phyloP scores from a whole-genome alignment of 257 asterid species.

The Nicotiana benthamiana region DNA sequence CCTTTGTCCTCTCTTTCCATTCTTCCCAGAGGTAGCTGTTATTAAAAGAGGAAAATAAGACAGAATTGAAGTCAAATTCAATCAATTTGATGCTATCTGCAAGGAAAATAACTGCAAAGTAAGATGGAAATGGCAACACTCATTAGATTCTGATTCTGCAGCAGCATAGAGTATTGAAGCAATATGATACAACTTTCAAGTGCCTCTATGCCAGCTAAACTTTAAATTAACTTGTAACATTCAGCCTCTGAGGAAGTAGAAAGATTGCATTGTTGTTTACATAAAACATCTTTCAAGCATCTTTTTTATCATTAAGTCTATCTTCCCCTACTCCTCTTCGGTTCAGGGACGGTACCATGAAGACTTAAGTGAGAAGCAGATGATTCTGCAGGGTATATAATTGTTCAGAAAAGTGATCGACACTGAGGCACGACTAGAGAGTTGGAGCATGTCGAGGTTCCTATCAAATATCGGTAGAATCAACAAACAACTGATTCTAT shows the following conservation, averaged over 20 bases:
- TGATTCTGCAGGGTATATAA: not conserved
- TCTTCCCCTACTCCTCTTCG: not conserved
- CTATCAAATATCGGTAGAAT: not conserved
- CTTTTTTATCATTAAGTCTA: not conserved
- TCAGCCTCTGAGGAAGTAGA: not conserved
- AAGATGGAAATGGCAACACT: not conserved
- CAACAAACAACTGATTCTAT: not conserved
- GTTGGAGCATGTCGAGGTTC: not conserved
- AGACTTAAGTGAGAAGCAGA: not conserved
- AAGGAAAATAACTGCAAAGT: not conserved
- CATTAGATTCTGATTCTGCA: not conserved
- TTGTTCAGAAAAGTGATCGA: not conserved
- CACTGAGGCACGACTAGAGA: not conserved
- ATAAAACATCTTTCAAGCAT: not conserved
- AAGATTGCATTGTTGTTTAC: not conserved
- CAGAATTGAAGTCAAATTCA: not conserved
- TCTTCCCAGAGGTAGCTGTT: slow-evolving; percentile 91
- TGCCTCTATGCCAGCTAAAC: not conserved
- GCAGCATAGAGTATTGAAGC: not conserved
- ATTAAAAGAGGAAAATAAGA: slow-evolving; percentile 7
- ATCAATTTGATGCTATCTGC: not conserved
- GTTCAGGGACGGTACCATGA: not conserved
- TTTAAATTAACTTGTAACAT: not conserved
- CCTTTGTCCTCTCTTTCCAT: slow-evolving; percentile 85
- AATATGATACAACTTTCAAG: not conserved